Evolutionary conservation across 805 yeast species (phyloP), one percentile per base, ranked within the genome.

Genomic region (Suhomyces sp.): DNA sequence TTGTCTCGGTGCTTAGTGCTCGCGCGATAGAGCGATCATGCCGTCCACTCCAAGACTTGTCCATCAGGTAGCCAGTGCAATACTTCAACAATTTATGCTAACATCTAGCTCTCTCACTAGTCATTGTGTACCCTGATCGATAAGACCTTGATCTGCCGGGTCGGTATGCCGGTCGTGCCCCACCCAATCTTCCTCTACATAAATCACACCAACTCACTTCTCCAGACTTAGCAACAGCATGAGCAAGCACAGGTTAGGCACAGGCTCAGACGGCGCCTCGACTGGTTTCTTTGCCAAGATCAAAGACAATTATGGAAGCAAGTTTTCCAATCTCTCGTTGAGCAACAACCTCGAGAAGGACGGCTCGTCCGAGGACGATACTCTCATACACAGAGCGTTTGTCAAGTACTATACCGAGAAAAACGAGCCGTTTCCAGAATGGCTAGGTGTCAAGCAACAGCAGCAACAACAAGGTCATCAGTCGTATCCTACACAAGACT

Each of bases 371-470:
- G 74, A 68, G 38, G 69, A 70, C 46, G 76, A 71, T 31, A 75
- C 80, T 0, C 64, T 75, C 51, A 69, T 75, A 56, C 79, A 75
- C 63, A 68, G 71, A 54, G 78, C 80, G 2, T 74, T 75, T 54
- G 74, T 73, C 40, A 68, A 67, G 49, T 72, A 70, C 57, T 75
- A 63, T 51, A 76, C 74, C 49, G 26, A 58, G 6, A 61, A 60
- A 17, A 57, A 61, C 35, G 62, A 65, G 47, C 67, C 71, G n/a
- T 75, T 69, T 51, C 80, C 80, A 23, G 78, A 73, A 27, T 75
- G 80, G 80, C 64, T 75, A 33, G 80, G 78, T 4, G 72, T 62
- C 12, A 63, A 35, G 15, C 41, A 44, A 22, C 54, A 48, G 40
- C 57, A 57, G 27, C 59, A 52, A 19, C 33, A 50, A 47, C 4